Evolutionary conservation across 2,329 filamentous ascomycete species (phyloP).

Genomic region (Teratosphaeria viscida): DNA sequence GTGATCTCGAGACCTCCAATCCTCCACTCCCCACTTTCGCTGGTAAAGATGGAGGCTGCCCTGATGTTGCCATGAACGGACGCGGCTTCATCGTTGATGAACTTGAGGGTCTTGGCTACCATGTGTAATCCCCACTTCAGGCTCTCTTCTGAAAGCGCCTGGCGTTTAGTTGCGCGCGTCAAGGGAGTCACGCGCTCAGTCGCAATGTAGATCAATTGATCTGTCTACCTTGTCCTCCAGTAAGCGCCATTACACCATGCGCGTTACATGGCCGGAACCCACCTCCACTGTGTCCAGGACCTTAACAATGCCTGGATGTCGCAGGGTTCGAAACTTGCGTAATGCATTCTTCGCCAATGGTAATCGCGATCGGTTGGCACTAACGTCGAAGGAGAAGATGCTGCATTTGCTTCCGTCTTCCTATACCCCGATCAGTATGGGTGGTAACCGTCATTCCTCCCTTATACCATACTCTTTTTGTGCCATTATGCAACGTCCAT

Average conservation of each 20-base stretch:
- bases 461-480: constrained; percentile 57
- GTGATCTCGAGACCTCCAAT: constrained; percentile 86
- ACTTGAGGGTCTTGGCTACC: constrained; percentile 83
- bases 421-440: constrained; percentile 37
- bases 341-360: constrained; percentile 88
- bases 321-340: constrained; percentile 82
- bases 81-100: constrained; percentile 86
- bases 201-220: constrained; percentile 90
- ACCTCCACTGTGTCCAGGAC: constrained; percentile 92
- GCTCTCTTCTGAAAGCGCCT: constrained; percentile 80
- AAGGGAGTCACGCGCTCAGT: constrained; percentile 83
- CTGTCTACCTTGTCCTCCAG: constrained; percentile 52
- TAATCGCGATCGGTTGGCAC: constrained; percentile 66
- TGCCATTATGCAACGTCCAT: constrained; percentile 94
- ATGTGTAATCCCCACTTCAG: constrained; percentile 92
- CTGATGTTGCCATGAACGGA: constrained; percentile 85
- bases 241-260: constrained; percentile 13
- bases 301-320: constrained; percentile 90
- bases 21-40: constrained; percentile 97
- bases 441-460: not conserved
- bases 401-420: constrained; percentile 91
- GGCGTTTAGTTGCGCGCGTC: constrained; percentile 80
- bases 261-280: constrained; percentile 14
- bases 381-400: constrained; percentile 91
- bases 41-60: constrained; percentile 79